Conservation (phyloP, 345 rosid species). For the Noccaea bulbosa region DNA sequence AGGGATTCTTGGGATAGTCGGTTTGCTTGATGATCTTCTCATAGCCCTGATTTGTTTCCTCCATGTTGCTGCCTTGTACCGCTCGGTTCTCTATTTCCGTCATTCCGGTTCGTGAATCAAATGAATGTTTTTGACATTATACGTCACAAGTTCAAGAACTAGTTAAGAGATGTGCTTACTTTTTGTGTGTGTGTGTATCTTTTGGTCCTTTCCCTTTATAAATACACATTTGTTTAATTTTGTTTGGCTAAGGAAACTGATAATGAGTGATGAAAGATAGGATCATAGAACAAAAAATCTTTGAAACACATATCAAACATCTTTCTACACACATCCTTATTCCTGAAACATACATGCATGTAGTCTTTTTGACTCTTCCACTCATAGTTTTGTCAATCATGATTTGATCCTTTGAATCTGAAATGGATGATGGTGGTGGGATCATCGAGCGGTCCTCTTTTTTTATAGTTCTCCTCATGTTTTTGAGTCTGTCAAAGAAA, state of each 20-base stretch:
- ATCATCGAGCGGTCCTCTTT: neutral
- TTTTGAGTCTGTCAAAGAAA: too few relatives aligned
- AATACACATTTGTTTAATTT: neutral
- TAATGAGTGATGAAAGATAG: slow-evolving; percentile 12
- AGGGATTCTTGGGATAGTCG: slow-evolving; percentile 77
- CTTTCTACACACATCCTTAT: neutral
- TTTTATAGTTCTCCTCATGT: too few relatives aligned
- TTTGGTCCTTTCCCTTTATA: slow-evolving; percentile 7
- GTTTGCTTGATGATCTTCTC: slow-evolving; percentile 79
- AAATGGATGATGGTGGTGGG: slow-evolving; percentile 9
- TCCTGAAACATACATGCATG: neutral
- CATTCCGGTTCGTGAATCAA: slow-evolving; percentile 65
- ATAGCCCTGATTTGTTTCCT: slow-evolving; percentile 70
- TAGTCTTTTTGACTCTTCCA: slow-evolving; percentile 36
- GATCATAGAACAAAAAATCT: slow-evolving; percentile 9
- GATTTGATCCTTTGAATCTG: slow-evolving; percentile 7
- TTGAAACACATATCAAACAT: slow-evolving; percentile 15
- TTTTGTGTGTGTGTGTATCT: neutral
- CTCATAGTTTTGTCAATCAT: slow-evolving; percentile 7
- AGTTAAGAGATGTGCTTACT: slow-evolving; percentile 22
- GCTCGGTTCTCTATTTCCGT: slow-evolving; percentile 77
- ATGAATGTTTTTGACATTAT: neutral
- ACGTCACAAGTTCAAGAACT: neutral
- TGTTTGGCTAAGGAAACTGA: slow-evolving; percentile 33
- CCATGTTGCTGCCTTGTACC: slow-evolving; percentile 84